These are phyloP conservation scores for Candida morakotiae DNA, from an alignment of 805 yeast genomes.

Conservation along the genomic window DNA sequence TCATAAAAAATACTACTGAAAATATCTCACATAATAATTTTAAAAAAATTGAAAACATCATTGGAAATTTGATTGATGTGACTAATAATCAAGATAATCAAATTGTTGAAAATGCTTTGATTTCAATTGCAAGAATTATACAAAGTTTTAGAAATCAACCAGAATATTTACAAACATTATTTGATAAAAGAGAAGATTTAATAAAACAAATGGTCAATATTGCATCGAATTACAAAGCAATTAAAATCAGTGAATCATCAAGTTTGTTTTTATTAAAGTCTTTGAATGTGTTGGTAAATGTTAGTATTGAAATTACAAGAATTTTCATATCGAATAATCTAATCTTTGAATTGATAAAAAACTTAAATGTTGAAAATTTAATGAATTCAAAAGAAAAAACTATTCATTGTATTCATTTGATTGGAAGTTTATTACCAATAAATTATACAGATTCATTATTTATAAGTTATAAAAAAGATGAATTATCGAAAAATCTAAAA, in stretches of 20 bases:
- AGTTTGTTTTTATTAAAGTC: slow-evolving; percentile 43
- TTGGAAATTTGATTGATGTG: slow-evolving; percentile 54
- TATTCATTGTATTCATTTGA: slow-evolving; percentile 48
- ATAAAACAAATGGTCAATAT: slow-evolving; percentile 21
- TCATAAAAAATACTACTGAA: slow-evolving; percentile 67
- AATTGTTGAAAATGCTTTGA: slow-evolving; percentile 63
- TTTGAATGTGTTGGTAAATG: slow-evolving; percentile 39
- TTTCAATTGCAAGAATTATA: slow-evolving; percentile 56
- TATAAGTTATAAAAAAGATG: slow-evolving; percentile 19
- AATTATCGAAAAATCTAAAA: slow-evolving; percentile 20
- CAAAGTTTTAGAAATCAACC: slow-evolving; percentile 45
- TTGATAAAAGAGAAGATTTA: slow-evolving; percentile 16
- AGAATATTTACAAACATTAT: slow-evolving; percentile 41
- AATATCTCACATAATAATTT: slow-evolving; percentile 43
- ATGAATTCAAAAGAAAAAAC: slow-evolving; percentile 68
- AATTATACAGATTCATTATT: slow-evolving; percentile 30
- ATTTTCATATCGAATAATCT: slow-evolving; percentile 45
- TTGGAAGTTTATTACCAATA: slow-evolving; percentile 57
- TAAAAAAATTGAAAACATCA: slow-evolving; percentile 49
- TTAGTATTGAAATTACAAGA: slow-evolving; percentile 37
- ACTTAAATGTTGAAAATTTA: slow-evolving; percentile 56
- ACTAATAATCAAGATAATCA: slow-evolving; percentile 51
- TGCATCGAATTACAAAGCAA: slow-evolving; percentile 20
- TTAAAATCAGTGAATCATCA: slow-evolving; percentile 16
- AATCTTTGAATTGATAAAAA: slow-evolving; percentile 41